Evolutionary conservation across 164 flowering plant species (phyloP).

Genomic region (Tinospora cordifolia): DNA sequence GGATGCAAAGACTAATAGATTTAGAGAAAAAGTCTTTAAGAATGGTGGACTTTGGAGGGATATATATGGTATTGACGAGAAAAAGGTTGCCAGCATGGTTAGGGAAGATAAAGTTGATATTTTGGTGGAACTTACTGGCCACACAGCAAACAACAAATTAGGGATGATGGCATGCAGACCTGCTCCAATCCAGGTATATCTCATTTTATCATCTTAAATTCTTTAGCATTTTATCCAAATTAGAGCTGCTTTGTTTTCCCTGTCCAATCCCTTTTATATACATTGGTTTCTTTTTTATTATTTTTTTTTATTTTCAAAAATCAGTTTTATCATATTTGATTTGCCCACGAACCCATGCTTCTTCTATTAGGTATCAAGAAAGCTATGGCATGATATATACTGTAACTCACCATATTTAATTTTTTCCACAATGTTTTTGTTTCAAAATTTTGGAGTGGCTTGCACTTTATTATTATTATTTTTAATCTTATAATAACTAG

Average conservation of each 20-base stretch:
- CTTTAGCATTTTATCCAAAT: neutral
- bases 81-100: conserved; percentile 88
- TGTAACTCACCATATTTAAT: too few species aligned
- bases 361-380: too few species aligned
- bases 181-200: conserved; percentile 86
- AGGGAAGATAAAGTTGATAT: conserved; percentile 94
- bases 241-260: neutral
- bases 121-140: conserved; percentile 96
- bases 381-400: too few species aligned
- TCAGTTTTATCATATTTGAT: too few species aligned
- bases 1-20: conserved; percentile 85
- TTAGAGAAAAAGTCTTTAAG: conserved; percentile 70
- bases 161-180: conserved; percentile 97
- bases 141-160: conserved; percentile 93
- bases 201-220: neutral
- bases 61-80: conserved; percentile 94
- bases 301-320: too few species aligned
- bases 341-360: too few species aligned
- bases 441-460: too few species aligned
- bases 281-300: neutral
- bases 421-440: too few species aligned
- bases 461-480: too few species aligned
- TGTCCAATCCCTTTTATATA: neutral
- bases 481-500: too few species aligned
- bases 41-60: conserved; percentile 94